Evolutionary conservation across 345 rosid species (phyloP), one percentile per base, ranked within the genome.

Genomic region (Turritis glabra): DNA sequence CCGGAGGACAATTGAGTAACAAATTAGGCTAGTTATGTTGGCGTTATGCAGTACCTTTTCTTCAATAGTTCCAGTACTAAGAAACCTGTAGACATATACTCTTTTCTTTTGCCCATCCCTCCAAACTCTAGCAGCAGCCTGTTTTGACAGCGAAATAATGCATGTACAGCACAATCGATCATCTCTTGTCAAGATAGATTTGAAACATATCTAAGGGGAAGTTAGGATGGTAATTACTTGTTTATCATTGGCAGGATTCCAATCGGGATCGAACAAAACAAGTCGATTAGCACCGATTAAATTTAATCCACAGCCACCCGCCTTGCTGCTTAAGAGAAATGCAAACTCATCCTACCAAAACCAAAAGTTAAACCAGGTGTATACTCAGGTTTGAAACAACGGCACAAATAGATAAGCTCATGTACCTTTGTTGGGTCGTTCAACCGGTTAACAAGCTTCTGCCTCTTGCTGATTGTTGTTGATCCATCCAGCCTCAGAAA

Each of bases 81-180:
- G 84, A 83, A 95, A 95, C 75, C 99, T 86, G 84, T 95, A 95
- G 48, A 95, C 90, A 77, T 81, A 92, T 26, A 92, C 99, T 82
- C 99, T 89, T 83, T 92, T 95, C 87, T 95, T 92, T 81, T 95
- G 99, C 61, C 99, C 99, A 80, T 95, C 99, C 82, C 99, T 87
- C 99, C 99, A 95, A 25, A 95, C 88, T 86, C 99, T 92, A 62
- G 99, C 99, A 23, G 99, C 99, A 85, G 99, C 97, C 99, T 95
- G 74, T 32, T 79, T 72, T 33, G 63, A 71, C 63, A 80, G 46
- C 65, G 17, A 33, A 56, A 26, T 67, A 15, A 64, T 76, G 71
- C 37, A 59, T 10, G 71, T 37, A 69, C 50, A 82, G 70, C 64
- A 67, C 58, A 76, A 44, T 83, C 62, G 44, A 44, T 8, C 53